phyloP scores from a whole-genome alignment of 2,329 filamentous ascomycete species.

The Phyllosticta citriasiana region DNA sequence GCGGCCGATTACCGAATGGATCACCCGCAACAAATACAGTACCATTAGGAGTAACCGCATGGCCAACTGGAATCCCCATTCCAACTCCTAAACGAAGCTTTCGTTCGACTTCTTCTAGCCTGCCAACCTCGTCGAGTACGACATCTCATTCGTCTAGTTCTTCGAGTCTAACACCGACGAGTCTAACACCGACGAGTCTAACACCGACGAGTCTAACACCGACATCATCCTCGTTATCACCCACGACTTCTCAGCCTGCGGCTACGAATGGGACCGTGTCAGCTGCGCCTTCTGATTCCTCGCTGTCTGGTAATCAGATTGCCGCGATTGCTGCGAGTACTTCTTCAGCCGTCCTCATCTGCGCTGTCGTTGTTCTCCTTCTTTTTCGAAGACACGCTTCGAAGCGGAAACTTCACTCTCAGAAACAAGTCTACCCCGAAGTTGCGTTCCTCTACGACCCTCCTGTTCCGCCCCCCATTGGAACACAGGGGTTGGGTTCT shows the following conservation, averaged over 20 bases:
- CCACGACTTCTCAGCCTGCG: neutral
- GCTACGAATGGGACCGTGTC: neutral
- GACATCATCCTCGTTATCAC: neutral
- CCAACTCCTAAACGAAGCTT: neutral
- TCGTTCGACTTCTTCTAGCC: neutral
- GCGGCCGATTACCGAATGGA: neutral
- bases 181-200: conserved; percentile 2
- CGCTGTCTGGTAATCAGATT: conserved; percentile 21
- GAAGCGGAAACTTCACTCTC: conserved; percentile 13
- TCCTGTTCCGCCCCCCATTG: neutral
- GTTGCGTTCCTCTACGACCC: conserved; percentile 27
- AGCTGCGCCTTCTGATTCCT: conserved; percentile 5
- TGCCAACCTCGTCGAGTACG: neutral
- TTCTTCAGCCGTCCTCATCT: conserved; percentile 23
- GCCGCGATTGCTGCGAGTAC: conserved; percentile 26
- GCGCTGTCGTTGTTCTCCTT: conserved; percentile 23
- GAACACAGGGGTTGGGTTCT: neutral
- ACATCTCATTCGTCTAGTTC: neutral
- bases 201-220: conserved; percentile 2
- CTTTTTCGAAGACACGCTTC: conserved; percentile 19
- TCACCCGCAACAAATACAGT: neutral
- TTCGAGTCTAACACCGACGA: neutral
- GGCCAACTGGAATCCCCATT: conserved; percentile 1
- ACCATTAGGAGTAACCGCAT: neutral
- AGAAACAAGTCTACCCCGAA: conserved; percentile 23